These are phyloP conservation scores for Boechera retrofracta DNA, from an alignment of 345 rosid species.

Conservation along the genomic window DNA sequence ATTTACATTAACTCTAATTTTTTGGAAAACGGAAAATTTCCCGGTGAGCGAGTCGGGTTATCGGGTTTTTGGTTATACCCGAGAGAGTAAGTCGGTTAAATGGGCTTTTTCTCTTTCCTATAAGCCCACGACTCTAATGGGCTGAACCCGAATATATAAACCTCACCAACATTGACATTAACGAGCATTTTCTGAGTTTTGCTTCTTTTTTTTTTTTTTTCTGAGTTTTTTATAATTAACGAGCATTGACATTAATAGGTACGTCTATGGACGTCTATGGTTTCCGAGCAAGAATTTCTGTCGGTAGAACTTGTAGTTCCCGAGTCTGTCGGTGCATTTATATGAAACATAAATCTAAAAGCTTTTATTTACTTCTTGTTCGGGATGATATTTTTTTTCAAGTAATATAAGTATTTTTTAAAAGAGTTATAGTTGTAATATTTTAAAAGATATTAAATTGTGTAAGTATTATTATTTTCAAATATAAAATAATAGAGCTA, in stretches of 20 bases:
- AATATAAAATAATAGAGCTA: too few relatives aligned
- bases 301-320: conserved; percentile 22
- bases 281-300: conserved; percentile 31
- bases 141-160: background rate
- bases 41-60: conserved; percentile 29
- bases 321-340: conserved; percentile 34
- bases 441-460: too few relatives aligned
- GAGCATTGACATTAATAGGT: background rate
- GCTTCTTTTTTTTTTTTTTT: background rate
- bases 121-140: background rate
- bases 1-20: background rate
- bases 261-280: background rate
- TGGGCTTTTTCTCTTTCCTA: background rate
- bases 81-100: background rate
- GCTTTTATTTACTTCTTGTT: background rate
- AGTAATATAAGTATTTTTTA: too few relatives aligned
- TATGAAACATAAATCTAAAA: background rate
- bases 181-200: background rate
- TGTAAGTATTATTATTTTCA: too few relatives aligned
- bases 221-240: background rate
- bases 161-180: background rate
- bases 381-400: background rate
- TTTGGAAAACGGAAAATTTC: background rate
- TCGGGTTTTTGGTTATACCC: conserved; percentile 19
- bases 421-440: too few relatives aligned